Base-by-base conservation (phyloP, 495 filamentous ascomycete genomes). In the Penicillium crystallinum region DNA sequence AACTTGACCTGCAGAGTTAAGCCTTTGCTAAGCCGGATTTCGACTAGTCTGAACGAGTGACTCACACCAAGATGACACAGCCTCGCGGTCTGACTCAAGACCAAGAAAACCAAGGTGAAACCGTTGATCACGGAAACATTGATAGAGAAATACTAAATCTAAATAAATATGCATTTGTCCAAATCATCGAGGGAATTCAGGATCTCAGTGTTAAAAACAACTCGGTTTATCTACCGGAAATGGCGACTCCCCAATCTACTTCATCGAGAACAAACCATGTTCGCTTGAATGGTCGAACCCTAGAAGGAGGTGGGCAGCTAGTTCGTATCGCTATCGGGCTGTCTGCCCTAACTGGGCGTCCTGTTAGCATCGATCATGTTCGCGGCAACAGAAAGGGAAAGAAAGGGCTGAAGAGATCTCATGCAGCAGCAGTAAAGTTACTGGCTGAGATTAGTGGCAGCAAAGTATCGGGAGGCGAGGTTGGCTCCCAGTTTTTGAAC, bases 291-390 rank as follows among this genome's bases (percentile, higher is more conserved):
- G 88, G 88, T 30, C 67, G 78, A 38, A 87, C 81, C 1, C 87
- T 91, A 11, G 90, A 95, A 72, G 90, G 90, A 33, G 90, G 90
- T 27, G 90, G 90, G 8, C 90, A 96, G 65, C 73, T 96, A 1
- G 77, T 93, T 25, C 81, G 90, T 39, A 76, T 88, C 37, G 87
- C 88, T 1, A 67, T 88, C 27, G 80, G 78, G 9, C 68, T 95
- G 1, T 82, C 89, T 0, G 81, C 87, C 0, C 72, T 95, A 6
- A 85, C 84, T 7, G 68, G 75, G 5, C 76, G 70, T 7, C 81
- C 89, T 6, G 72, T 95, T 40, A 73, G 75, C 36, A 83, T 96
- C 39, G 70, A 78, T 25, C 61, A 88, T 57, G 83, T 93, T 15
- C 78, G 90, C 15, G 88, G 82, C 17, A 90, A 87, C 41, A 74